phyloP scores from a whole-genome alignment of 257 asterid genomes.

The Salvia miltiorrhiza region DNA sequence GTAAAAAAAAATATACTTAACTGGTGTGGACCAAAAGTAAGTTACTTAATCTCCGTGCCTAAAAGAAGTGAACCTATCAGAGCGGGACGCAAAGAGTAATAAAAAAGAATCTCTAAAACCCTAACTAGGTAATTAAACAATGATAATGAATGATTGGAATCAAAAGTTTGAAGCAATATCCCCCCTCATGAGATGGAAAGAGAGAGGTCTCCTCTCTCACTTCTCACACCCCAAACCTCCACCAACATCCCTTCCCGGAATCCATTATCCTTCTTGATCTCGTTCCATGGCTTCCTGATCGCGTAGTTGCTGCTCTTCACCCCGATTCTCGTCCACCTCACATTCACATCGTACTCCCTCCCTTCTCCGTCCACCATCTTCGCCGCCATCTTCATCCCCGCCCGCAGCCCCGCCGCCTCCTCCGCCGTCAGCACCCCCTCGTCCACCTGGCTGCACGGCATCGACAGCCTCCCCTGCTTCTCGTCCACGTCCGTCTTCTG shows the following conservation, averaged over 20 bases:
- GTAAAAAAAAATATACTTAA: too few species aligned
- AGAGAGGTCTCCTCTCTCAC: background rate
- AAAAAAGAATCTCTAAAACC: too few species aligned
- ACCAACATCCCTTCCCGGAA: background rate
- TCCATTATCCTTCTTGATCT: background rate
- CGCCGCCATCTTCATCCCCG: background rate
- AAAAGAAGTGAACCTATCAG: too few species aligned
- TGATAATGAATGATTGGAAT: too few species aligned
- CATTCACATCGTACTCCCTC: background rate
- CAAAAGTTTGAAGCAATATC: too few species aligned
- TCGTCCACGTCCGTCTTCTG: background rate
- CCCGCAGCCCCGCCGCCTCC: background rate
- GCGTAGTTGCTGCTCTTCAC: background rate
- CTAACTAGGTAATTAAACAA: too few species aligned
- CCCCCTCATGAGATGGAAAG: background rate
- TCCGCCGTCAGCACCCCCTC: background rate
- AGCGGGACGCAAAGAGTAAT: too few species aligned
- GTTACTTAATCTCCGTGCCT: too few species aligned
- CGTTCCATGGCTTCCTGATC: conserved; percentile 12
- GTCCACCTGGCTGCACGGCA: background rate
- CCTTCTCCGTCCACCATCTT: background rate
- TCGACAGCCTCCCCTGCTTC: background rate
- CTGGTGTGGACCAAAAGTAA: too few species aligned
- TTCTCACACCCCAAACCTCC: background rate
- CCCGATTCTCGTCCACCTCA: background rate